phyloP scores from a whole-genome alignment of 441 rosid genomes.

The Monsonia emarginata region DNA sequence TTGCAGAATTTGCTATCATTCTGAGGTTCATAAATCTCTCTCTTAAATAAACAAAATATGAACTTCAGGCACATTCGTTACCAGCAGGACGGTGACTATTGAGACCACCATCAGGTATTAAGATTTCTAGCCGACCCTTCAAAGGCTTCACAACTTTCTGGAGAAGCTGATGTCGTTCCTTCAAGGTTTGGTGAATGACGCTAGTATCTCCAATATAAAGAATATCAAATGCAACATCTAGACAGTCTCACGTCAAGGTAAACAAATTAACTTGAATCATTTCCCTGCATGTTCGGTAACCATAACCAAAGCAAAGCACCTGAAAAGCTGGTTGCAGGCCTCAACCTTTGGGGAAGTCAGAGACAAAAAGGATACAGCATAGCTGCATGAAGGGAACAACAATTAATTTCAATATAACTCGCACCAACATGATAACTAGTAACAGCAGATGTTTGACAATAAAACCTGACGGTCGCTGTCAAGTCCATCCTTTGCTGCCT shows the following conservation, averaged over 20 bases:
- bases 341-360: constrained; percentile 4
- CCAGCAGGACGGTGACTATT: constrained; percentile 52
- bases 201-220: constrained; percentile 94
- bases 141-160: constrained; percentile 59
- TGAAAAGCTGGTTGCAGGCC: constrained; percentile 14
- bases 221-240: constrained; percentile 92
- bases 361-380: constrained; percentile 75
- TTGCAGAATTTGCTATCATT: background rate
- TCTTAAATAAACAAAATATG: background rate
- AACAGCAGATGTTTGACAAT: constrained; percentile 8
- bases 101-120: constrained; percentile 72
- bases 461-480: constrained; percentile 75
- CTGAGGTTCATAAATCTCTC: background rate
- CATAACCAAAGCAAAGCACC: constrained; percentile 15
- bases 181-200: constrained; percentile 85
- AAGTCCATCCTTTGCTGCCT: constrained; percentile 86
- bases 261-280: constrained; percentile 14
- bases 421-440: background rate
- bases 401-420: constrained; percentile 17
- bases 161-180: constrained; percentile 83
- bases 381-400: constrained; percentile 50
- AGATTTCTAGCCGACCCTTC: constrained; percentile 75
- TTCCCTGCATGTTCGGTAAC: constrained; percentile 5
- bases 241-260: constrained; percentile 39
- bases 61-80: constrained; percentile 20